Conservation (phyloP, 768 basidiomycete genomes). For the Boletales sp. region DNA sequence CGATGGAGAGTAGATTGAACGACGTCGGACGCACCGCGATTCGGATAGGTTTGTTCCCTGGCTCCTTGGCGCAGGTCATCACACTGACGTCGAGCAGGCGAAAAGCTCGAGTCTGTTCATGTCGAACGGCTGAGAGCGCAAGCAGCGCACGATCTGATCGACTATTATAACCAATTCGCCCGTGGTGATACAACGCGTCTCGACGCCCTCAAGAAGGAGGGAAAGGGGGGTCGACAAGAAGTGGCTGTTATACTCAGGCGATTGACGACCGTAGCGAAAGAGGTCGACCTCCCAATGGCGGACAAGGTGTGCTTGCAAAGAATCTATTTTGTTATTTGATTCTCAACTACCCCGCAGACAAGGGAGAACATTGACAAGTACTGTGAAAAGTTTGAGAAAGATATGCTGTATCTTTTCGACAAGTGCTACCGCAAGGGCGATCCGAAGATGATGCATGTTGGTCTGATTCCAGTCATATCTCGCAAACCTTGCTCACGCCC, state of each 20-base stretch:
- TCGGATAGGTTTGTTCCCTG: constrained; percentile 63
- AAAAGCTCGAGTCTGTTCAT: constrained; percentile 94
- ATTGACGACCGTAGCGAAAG: constrained; percentile 84
- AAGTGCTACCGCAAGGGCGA: constrained; percentile 94
- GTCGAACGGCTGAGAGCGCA: constrained; percentile 89
- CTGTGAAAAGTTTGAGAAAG: constrained; percentile 98
- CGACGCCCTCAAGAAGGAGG: constrained; percentile 81
- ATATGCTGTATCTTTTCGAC: constrained; percentile 95
- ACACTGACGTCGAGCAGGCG: constrained; percentile 49
- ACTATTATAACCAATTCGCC: constrained; percentile 91
- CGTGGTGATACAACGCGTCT: constrained; percentile 72
- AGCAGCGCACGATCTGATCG: constrained; percentile 89
- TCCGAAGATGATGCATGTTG: constrained; percentile 98
- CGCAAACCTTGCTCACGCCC: constrained; percentile 7
- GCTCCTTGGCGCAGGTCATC: neutral
- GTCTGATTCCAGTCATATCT: constrained; percentile 28
- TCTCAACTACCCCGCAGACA: constrained; percentile 46
- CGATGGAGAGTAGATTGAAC: constrained; percentile 88
- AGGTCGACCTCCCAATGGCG: constrained; percentile 82
- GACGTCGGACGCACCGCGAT: constrained; percentile 93
- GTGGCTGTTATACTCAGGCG: constrained; percentile 86
- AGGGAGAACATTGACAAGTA: constrained; percentile 93
- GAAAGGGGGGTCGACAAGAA: constrained; percentile 82
- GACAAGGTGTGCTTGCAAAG: constrained; percentile 57
- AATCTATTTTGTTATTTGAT: neutral